These are phyloP conservation scores for Cyberlindnera mrakii DNA, from an alignment of 805 yeast genomes.

Conservation along the genomic window DNA sequence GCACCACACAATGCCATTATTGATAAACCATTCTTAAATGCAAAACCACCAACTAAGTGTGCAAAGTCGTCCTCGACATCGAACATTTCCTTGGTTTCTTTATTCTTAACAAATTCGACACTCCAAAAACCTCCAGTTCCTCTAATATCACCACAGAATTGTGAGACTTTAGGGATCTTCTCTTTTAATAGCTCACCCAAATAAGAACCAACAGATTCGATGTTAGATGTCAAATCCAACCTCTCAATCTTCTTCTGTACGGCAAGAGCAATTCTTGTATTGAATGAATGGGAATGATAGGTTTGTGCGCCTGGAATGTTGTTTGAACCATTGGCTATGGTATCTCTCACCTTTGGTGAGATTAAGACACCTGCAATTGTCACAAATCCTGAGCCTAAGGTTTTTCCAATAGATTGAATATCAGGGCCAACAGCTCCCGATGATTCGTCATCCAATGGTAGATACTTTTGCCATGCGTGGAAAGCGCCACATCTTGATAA, in stretches of 20 bases:
- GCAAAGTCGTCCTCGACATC: conserved; percentile 25
- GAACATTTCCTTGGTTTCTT: conserved; percentile 41
- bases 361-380: conserved; percentile 39
- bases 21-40: conserved; percentile 35
- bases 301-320: conserved; percentile 41
- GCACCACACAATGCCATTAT: conserved; percentile 36
- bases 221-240: conserved; percentile 33
- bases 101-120: conserved; percentile 43
- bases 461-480: conserved; percentile 35
- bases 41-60: conserved; percentile 27
- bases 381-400: conserved; percentile 41
- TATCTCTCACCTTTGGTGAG: conserved; percentile 31
- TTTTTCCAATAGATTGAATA: conserved; percentile 41
- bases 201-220: conserved; percentile 36
- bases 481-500: conserved; percentile 44
- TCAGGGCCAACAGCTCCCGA: conserved; percentile 38
- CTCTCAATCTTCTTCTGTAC: conserved; percentile 36
- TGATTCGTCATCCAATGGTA: conserved; percentile 14
- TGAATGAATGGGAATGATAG: conserved; percentile 41
- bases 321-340: conserved; percentile 21
- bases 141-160: conserved; percentile 43
- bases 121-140: conserved; percentile 54
- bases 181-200: conserved; percentile 31
- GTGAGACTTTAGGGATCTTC: conserved; percentile 23
- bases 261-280: conserved; percentile 40